Conservation (phyloP, 495 filamentous ascomycete genomes). For the Talaromyces ruber region DNA sequence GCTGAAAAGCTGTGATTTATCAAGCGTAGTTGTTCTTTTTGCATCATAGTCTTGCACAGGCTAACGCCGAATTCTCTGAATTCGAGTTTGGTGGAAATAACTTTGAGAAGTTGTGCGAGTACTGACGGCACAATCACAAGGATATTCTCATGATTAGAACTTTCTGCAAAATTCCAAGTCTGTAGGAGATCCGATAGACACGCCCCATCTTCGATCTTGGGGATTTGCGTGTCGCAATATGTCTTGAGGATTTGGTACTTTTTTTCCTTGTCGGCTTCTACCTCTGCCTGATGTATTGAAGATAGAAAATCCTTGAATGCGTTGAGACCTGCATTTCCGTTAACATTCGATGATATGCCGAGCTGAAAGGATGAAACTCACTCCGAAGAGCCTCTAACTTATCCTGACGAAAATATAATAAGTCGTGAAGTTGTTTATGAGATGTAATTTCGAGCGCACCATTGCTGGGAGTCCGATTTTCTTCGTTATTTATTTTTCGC, state of each 20-base stretch:
- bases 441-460: constrained; percentile 44
- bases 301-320: constrained; percentile 71
- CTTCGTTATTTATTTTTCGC: constrained; percentile 29
- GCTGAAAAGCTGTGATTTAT: constrained; percentile 64
- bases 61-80: constrained; percentile 60
- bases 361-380: constrained; percentile 23
- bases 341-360: background rate
- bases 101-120: constrained; percentile 66
- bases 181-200: constrained; percentile 69
- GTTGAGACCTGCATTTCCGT: constrained; percentile 48
- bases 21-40: constrained; percentile 62
- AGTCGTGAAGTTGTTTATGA: constrained; percentile 47
- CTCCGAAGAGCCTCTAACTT: constrained; percentile 51
- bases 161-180: constrained; percentile 66
- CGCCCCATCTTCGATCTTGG: constrained; percentile 42
- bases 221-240: constrained; percentile 62
- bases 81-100: constrained; percentile 60
- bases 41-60: constrained; percentile 64
- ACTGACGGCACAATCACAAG: constrained; percentile 67
- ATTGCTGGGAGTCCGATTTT: constrained; percentile 5
- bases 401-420: constrained; percentile 63
- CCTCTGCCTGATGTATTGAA: constrained; percentile 45
- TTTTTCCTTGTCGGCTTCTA: constrained; percentile 36
- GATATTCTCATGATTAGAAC: constrained; percentile 64
- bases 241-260: constrained; percentile 57